Evolutionary conservation across 192 early-diverging fungal genomes (phyloP).

Genomic region (Spizellomyces sp.): DNA sequence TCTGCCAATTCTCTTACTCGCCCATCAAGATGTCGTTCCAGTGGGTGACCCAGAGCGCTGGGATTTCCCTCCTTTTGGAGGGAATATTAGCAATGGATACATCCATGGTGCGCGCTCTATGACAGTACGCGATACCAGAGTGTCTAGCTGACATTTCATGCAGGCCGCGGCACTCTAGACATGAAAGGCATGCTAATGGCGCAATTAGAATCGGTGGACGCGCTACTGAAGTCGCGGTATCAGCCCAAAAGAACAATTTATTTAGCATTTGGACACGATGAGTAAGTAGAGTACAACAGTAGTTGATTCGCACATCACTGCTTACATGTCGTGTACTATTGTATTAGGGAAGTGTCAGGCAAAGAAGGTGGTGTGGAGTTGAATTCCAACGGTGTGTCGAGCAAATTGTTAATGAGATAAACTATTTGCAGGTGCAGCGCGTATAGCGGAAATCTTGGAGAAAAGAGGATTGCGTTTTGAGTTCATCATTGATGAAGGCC

Average conservation of each 20-base stretch:
- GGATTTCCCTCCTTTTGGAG: constrained; percentile 46
- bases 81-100: constrained; percentile 33
- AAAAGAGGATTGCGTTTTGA: constrained; percentile 31
- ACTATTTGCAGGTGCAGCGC: constrained; percentile 29
- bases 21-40: constrained; percentile 52
- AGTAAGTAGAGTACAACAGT: constrained; percentile 23
- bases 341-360: too few relatives aligned
- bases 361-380: too few relatives aligned
- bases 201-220: constrained; percentile 46
- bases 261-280: constrained; percentile 54
- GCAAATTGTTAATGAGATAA: neutral
- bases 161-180: constrained; percentile 43
- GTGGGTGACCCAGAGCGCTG: constrained; percentile 42
- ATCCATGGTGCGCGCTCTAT: constrained; percentile 31
- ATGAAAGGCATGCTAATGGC: constrained; percentile 44
- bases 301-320: neutral
- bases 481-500: constrained; percentile 47
- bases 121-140: neutral
- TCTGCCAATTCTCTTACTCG: constrained; percentile 37
- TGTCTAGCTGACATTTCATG: neutral
- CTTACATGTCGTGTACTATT: neutral
- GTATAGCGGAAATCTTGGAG: constrained; percentile 34
- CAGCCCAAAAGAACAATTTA: constrained; percentile 38
- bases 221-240: constrained; percentile 41
- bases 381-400: too few relatives aligned